Evolutionary conservation across 306 rosid genomes (phyloP).

Genomic region (Quercus ilex): DNA sequence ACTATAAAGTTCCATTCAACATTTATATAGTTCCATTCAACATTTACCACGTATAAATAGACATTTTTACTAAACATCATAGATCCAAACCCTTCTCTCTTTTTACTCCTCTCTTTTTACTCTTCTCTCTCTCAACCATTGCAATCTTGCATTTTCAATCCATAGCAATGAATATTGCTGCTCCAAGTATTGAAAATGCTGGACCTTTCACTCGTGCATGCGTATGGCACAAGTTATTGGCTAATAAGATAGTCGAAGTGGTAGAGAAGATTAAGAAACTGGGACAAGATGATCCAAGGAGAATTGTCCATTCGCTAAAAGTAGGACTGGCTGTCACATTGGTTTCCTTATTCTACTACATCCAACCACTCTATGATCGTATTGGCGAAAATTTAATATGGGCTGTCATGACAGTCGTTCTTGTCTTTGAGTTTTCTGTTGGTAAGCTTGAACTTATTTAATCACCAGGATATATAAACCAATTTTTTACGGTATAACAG

Average conservation of each 20-base stretch:
- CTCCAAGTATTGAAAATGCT: background rate
- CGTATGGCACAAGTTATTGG: background rate
- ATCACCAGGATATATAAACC: too few species aligned
- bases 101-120: too few species aligned
- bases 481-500: background rate
- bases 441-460: conserved; percentile 2
- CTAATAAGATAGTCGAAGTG: background rate
- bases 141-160: background rate
- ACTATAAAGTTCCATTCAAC: too few species aligned
- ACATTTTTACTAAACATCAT: too few species aligned
- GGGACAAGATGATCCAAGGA: conserved; percentile 30
- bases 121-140: too few species aligned
- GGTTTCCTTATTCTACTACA: conserved; percentile 18
- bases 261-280: conserved; percentile 12
- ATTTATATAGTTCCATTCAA: too few species aligned
- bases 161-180: background rate
- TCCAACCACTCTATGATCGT: conserved; percentile 15
- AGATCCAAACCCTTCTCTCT: too few species aligned
- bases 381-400: conserved; percentile 22
- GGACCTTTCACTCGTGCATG: background rate
- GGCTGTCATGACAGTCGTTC: conserved; percentile 24
- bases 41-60: too few species aligned
- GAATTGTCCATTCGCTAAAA: conserved; percentile 26
- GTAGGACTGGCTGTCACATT: conserved; percentile 28
- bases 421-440: conserved; percentile 25